phyloP scores from a whole-genome alignment of 805 yeast genomes.

The Cyberlindnera mycetangii region DNA sequence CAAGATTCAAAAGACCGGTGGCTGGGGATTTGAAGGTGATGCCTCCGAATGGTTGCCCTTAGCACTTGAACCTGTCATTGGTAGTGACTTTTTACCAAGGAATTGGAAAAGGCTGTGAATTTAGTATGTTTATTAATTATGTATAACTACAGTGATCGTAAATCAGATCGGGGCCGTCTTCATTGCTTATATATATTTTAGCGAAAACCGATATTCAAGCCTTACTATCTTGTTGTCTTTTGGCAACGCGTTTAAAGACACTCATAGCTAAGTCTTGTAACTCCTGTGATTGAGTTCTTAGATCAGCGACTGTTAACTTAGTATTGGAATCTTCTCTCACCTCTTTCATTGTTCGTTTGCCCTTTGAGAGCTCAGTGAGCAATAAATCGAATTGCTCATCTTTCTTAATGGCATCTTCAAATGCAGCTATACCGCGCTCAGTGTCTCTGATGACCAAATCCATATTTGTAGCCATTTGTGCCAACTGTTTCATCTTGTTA shows the following conservation, averaged over 20 bases:
- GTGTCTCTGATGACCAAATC: constrained; percentile 84
- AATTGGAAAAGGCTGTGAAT: constrained; percentile 24
- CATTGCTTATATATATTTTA: neutral
- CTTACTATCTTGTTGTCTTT: constrained; percentile 14
- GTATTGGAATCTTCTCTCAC: constrained; percentile 61
- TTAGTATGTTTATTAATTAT: neutral
- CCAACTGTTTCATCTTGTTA: constrained; percentile 53
- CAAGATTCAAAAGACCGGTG: constrained; percentile 38
- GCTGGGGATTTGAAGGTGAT: constrained; percentile 79
- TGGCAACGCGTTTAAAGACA: constrained; percentile 52
- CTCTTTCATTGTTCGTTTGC: constrained; percentile 66
- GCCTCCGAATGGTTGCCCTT: constrained; percentile 68
- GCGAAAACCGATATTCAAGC: no score
- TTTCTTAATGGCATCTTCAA: constrained; percentile 43
- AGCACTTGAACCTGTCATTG: constrained; percentile 55
- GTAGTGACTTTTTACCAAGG: constrained; percentile 29
- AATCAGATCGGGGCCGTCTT: no score
- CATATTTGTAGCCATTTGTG: constrained; percentile 74
- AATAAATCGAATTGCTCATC: constrained; percentile 51
- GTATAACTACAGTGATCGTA: no score
- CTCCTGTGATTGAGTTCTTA: constrained; percentile 72
- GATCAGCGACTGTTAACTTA: constrained; percentile 52
- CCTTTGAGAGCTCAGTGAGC: constrained; percentile 43
- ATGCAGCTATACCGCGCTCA: constrained; percentile 78
- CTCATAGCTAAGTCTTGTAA: constrained; percentile 73